Evolutionary conservation across 2,329 filamentous ascomycete genomes (phyloP), one percentile per base, ranked within the genome.

Genomic region (Penicillium glabrum): DNA sequence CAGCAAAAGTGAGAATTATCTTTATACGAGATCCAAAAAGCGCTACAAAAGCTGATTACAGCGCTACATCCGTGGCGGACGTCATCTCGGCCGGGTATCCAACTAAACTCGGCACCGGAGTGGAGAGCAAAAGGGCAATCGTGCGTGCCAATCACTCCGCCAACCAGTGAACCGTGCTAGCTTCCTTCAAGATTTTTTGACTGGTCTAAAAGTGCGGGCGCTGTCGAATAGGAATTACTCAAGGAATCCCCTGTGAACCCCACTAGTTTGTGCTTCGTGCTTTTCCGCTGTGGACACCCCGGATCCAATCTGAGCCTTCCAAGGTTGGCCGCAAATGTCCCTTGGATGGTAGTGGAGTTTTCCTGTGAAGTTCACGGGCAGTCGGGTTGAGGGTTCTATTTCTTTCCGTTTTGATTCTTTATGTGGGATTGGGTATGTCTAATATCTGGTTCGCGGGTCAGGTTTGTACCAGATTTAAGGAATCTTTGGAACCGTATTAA

Each of bases 251-350:
- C 49, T 21, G 29, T 10, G 24, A 55, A 50, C 63, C 63, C 63
- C 63, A 65, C 63, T 41, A 46, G 63, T 65, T 66, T 66, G 59
- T 48, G 39, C 39, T 41, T 41, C 7, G 39, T 54, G 54, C 46
- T 50, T 48, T 58, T 54, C 61, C 61, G 57, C 37, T 57, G 63
- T 65, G 63, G 61, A 55, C 56, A 56, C 56, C 56, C 50, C 47
- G 56, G 57, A 61, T 61, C 63, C 58, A 64, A 60, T 63, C 56
- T 47, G 13, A 45, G 51, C 9, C 24, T 39, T 41, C 39, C 39
- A 39, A 39, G 35, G 35, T 56, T 31, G 27, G 37, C 60, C 53
- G 29, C 21, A 11, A 29, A 45, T 43, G 50, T 55, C 51, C 57
- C 55, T 54, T 63, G 60, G 61, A 51, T 33, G 35, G 11, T 16